A percentile compares a stretch with the other conserved stretches of the same genome.
These are phyloP conservation scores for Macrocybe gigantea DNA, from an alignment of 768 basidiomycete species.

Conservation along the genomic window DNA sequence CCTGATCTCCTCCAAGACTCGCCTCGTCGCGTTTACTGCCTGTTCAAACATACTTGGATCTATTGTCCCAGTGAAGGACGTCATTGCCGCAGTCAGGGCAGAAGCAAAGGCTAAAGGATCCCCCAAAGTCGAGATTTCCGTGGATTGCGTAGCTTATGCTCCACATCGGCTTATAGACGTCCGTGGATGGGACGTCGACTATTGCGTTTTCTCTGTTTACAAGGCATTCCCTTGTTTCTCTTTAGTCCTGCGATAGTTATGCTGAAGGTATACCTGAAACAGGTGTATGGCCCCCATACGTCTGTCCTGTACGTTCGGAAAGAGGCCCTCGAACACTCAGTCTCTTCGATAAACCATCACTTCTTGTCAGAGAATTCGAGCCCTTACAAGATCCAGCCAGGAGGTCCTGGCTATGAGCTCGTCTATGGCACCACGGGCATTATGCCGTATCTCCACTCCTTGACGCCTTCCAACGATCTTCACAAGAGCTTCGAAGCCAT, in stretches of 20 bases:
- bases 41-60: conserved; percentile 75
- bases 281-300: conserved; percentile 75
- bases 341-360: conserved; percentile 62
- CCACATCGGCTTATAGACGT: conserved; percentile 72
- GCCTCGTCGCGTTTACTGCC: conserved; percentile 67
- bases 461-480: conserved; percentile 44
- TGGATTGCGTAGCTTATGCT: conserved; percentile 79
- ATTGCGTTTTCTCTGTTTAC: conserved; percentile 66
- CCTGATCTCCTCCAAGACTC: conserved; percentile 59
- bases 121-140: conserved; percentile 55
- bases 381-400: conserved; percentile 63
- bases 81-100: conserved; percentile 44
- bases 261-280: background rate
- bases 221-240: conserved; percentile 41
- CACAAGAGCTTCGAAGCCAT: conserved; percentile 51
- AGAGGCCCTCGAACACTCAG: conserved; percentile 39
- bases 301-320: conserved; percentile 59
- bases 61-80: conserved; percentile 52
- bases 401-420: conserved; percentile 71
- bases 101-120: conserved; percentile 48
- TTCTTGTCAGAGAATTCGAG: conserved; percentile 46
- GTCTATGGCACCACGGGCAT: conserved; percentile 57
- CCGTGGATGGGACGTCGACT: conserved; percentile 73
- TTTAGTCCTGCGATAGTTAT: no score
- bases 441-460: conserved; percentile 55